A percentile compares a stretch with the other conserved stretches of the same genome.
phyloP scores from a whole-genome alignment of 2,329 filamentous ascomycete genomes.

The Rachicladosporium sp. region DNA sequence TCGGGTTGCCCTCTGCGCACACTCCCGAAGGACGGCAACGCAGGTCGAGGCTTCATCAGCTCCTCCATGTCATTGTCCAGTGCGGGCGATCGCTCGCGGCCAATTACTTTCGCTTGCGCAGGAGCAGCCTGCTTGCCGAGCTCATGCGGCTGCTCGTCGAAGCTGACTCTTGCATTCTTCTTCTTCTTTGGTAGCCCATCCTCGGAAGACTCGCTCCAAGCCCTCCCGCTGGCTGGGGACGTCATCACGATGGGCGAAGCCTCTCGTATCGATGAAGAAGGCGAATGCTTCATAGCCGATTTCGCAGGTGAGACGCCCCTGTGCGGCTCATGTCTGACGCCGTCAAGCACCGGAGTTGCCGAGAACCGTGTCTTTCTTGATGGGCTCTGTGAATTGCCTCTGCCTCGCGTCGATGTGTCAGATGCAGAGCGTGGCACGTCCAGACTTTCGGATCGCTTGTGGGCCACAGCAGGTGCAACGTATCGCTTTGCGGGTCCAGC shows the following conservation, averaged over 20 bases:
- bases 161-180: slow-evolving; percentile 64
- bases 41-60: slow-evolving; percentile 62
- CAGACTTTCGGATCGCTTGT: slow-evolving; percentile 20
- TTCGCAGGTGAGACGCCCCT: slow-evolving; percentile 66
- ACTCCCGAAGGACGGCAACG: slow-evolving; percentile 65
- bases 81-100: slow-evolving; percentile 14
- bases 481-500: no score
- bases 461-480: neutral
- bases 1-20: slow-evolving; percentile 31
- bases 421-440: slow-evolving; percentile 18
- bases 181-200: slow-evolving; percentile 37
- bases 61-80: slow-evolving; percentile 49
- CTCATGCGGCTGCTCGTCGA: slow-evolving; percentile 36
- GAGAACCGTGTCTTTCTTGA: slow-evolving; percentile 57
- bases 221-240: slow-evolving; percentile 34
- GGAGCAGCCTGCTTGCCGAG: slow-evolving; percentile 36
- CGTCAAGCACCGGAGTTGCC: slow-evolving; percentile 41
- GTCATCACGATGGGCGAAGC: slow-evolving; percentile 31
- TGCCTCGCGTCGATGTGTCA: slow-evolving; percentile 11
- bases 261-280: slow-evolving; percentile 37
- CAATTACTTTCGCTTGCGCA: slow-evolving; percentile 26
- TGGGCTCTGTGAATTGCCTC: slow-evolving; percentile 41
- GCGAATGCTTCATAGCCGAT: slow-evolving; percentile 57
- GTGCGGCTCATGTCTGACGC: slow-evolving; percentile 48
- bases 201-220: slow-evolving; percentile 41